Base-by-base conservation (phyloP, 768 basidiomycete species). In the Boletus fagicola region DNA sequence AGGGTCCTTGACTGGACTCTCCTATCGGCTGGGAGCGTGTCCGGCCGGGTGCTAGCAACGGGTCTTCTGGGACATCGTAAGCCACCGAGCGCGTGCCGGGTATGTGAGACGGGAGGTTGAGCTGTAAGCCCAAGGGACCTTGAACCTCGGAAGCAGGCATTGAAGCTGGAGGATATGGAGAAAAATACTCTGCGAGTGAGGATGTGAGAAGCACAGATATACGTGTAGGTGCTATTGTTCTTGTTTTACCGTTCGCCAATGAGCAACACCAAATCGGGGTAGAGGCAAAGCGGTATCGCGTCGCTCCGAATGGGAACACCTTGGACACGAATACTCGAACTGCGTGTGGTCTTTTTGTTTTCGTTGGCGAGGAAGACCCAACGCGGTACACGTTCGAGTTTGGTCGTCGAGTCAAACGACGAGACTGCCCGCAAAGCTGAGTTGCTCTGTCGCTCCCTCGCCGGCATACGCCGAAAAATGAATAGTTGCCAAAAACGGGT, bases 131-230 rank as follows among this genome's bases (percentile, higher is more conserved):
- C 49, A 70, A 39, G 13, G 65, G 59, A 3, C 57, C 60, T 53
- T 73, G 62, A 20, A 64, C 58, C 36, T 63, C 63, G 46, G 60
- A 68, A 16, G 57, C 49, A n/a, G 62, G 56, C 68, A 69, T 70
- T 24, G 53, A 30, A 31, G 18, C 8, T 43, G 56, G 44, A n/a
- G 26, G 39, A 5, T 18, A 6, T 4, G 20, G n/a, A 10, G 4
- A 10, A 40, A 40, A n/a, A 26, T 28, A 33, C 2, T 15, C 18
- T 53, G 22, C 13, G 5, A 20, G 26, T 5, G 39, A 51, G 28
- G 4, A 22, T 46, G 33, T 20, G 45, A 20, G 28, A 49, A 40
- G 24, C 8, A 45, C 31, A 56, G 30, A 49, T 48, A 36, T 48
- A 50, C 12, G 51, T 4, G 49, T 42, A 20, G 40, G n/a, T 18